Evolutionary conservation across 768 basidiomycete genomes (phyloP), one percentile per base, ranked within the genome.

Genomic region (Punctularia strigosozonata): DNA sequence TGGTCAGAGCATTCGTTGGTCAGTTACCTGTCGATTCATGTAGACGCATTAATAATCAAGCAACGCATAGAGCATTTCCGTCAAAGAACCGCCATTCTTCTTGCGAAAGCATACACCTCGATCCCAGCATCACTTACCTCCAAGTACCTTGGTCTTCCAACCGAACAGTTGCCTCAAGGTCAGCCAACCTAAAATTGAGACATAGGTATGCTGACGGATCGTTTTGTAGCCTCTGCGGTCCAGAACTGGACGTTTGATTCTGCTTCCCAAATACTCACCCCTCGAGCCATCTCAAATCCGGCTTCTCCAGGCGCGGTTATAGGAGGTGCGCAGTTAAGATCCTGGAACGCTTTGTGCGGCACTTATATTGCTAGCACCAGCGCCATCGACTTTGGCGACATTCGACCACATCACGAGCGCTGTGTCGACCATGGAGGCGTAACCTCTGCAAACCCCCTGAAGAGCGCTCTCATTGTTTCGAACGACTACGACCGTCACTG

Each of bases 51-150:
- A n/a, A n/a, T n/a, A n/a, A n/a, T 8, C 15, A 31, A 6, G 14
- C 36, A 7, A 34, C 22, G 36, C 14, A 28, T 42, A 85, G 82
- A 71, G 3, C 52, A 63, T 6, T 84, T 83, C 57, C 74, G 78
- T 31, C 50, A 50, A 40, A 65, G 73, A 43, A 77, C 75, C 0
- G 66, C 79, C 44, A 47, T 49, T 1, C 61, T 84, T 6, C 48
- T 84, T 17, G 68, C 74, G 6, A 71, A 65, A 47, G 78, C 77
- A n/a, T 84, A 81, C 55, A 67, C 71, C 3, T 74, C 77, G 2
- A 57, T 86, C 18, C 68, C 73, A 10, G 43, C 76, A 8, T 40
- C 65, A 2, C 61, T 77, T 3, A 76, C 73, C 10, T 66, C 73
- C 46, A 55, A 45, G 20, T 83, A 81, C 50, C 62, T 84, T 30